These are phyloP conservation scores for Penicillium samsonianum DNA, from an alignment of 495 filamentous ascomycete genomes.

Conservation along the genomic window DNA sequence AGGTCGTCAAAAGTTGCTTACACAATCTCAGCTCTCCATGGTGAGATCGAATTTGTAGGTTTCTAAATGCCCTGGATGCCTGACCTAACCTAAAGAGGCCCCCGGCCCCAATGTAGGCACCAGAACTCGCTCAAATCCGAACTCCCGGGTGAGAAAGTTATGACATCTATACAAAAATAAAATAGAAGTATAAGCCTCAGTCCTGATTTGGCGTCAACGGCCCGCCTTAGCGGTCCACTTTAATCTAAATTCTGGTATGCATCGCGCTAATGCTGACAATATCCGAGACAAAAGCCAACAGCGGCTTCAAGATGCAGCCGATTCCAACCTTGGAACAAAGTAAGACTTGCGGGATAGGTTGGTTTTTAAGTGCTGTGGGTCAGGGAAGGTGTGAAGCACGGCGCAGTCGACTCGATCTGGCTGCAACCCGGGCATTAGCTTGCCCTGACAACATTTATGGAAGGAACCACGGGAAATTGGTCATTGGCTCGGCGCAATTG, in stretches of 20 bases:
- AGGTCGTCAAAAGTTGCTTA: no score
- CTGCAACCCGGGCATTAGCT: background rate
- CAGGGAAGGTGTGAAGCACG: background rate
- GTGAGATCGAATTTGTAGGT: background rate
- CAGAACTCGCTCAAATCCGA: background rate
- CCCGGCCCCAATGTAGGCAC: background rate
- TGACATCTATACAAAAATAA: background rate
- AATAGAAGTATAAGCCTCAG: background rate
- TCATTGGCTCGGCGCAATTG: background rate
- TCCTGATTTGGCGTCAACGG: background rate
- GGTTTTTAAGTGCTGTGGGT: background rate
- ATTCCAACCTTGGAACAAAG: background rate
- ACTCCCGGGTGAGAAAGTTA: background rate
- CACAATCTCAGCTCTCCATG: no score
- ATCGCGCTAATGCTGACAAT: background rate
- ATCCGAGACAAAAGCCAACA: background rate
- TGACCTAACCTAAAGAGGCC: background rate
- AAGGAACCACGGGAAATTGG: background rate
- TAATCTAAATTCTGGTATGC: background rate
- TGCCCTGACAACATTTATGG: no score
- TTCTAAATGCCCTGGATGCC: background rate
- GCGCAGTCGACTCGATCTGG: background rate
- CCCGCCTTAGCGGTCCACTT: background rate
- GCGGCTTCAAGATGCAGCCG: background rate
- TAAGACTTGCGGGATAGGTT: background rate